These are phyloP conservation scores for Zopfochytrium polystomum DNA, from an alignment of 371 early-diverging fungal genomes.

Conservation along the genomic window DNA sequence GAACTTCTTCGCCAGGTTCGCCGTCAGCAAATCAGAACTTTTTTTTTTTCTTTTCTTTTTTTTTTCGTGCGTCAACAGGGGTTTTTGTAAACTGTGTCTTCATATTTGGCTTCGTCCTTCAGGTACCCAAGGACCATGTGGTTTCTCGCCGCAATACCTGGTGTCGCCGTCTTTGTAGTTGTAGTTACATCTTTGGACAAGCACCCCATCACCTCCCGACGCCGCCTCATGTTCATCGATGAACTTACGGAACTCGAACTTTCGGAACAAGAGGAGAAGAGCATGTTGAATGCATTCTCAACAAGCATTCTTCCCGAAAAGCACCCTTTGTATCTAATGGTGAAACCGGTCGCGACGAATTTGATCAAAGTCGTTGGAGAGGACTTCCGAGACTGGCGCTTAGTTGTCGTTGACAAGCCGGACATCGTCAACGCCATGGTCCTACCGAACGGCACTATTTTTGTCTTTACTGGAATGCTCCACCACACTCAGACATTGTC, in stretches of 20 bases:
- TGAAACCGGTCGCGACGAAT: constrained; percentile 17
- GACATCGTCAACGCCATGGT: constrained; percentile 79
- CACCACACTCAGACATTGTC: constrained; percentile 5
- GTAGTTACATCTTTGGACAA: constrained; percentile 24
- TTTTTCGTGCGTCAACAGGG: too few species aligned
- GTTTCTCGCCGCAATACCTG: constrained; percentile 24
- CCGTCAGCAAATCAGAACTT: not conserved
- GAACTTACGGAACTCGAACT: constrained; percentile 27
- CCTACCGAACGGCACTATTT: constrained; percentile 81
- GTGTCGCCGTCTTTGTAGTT: constrained; percentile 14
- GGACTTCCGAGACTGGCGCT: constrained; percentile 35
- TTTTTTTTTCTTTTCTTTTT: not conserved
- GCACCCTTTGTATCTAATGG: constrained; percentile 3
- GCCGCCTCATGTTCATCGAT: constrained; percentile 39
- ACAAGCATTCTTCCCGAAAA: constrained; percentile 15
- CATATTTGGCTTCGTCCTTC: not conserved
- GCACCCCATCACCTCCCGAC: constrained; percentile 34
- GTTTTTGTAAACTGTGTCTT: too few species aligned
- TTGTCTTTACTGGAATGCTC: constrained; percentile 86
- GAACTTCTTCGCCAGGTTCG: constrained; percentile 28
- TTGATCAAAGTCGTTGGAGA: constrained; percentile 33
- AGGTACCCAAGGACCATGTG: constrained; percentile 30
- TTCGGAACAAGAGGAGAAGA: constrained; percentile 17
- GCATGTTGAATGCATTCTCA: constrained; percentile 12
- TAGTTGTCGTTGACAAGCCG: constrained; percentile 35